Evolutionary conservation across 2,329 filamentous ascomycete species (phyloP).

Genomic region (Incumbomyces lentus): DNA sequence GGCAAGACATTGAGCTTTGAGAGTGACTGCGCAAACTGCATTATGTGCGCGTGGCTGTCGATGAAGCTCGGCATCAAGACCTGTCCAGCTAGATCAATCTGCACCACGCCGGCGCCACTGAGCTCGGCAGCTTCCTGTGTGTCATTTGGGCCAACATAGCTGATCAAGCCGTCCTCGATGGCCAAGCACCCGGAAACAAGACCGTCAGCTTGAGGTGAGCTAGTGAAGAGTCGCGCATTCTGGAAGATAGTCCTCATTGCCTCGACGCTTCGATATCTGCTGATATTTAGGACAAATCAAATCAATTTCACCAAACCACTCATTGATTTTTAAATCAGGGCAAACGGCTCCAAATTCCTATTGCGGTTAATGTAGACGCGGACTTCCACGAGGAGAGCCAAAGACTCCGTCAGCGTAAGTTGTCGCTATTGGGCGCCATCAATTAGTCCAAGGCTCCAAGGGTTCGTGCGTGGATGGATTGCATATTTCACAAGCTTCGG

Average conservation of each 20-base stretch:
- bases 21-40: constrained; percentile 37
- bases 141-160: neutral
- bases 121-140: neutral
- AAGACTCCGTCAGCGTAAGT: neutral
- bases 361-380: too few species aligned
- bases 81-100: constrained; percentile 10
- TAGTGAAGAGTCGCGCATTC: neutral
- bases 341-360: too few species aligned
- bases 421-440: neutral
- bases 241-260: neutral
- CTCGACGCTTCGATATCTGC: too few species aligned
- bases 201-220: neutral
- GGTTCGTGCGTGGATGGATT: too few species aligned
- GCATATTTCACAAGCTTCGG: too few species aligned
- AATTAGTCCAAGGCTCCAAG: too few species aligned
- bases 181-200: neutral
- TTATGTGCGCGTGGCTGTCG: constrained; percentile 39
- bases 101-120: neutral
- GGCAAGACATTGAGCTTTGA: constrained; percentile 34
- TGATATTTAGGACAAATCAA: too few species aligned
- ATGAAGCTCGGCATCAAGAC: constrained; percentile 38
- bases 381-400: neutral
- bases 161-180: neutral
- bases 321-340: too few species aligned
- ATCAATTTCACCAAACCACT: too few species aligned